Base-by-base conservation (phyloP, 2,329 filamentous ascomycete species). In the Coniochaeta sp. region DNA sequence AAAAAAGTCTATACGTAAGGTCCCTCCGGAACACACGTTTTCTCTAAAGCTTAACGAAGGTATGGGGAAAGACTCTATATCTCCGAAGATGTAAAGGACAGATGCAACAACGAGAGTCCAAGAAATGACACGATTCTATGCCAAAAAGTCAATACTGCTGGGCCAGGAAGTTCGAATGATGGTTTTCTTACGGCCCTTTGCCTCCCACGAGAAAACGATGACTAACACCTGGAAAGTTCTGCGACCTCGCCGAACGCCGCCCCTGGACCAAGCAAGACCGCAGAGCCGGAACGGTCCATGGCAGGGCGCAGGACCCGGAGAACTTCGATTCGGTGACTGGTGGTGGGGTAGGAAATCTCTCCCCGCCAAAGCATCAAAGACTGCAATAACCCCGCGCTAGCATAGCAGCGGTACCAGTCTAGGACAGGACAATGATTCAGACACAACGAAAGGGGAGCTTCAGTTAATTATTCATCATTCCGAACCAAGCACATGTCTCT, bases 221-320 rank as follows among this genome's bases (percentile, higher is more conserved):
- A 57, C 54, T 57, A 57, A 57, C 54, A 38, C 31, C 54, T 38
- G 33, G 54, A 57, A 57, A 38, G 54, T 34, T 57, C 33, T 56
- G 52, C 52, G 17, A 34, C 31, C 14, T 34, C 31, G n/a, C 31
- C 33, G 54, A 55, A 36, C 14, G 52, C 26, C 52, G 28, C 17
- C 14, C 28, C 16, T 40, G 11, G 36, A n/a, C 12, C 36, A 5
- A 19, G n/a, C 22, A 26, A 28, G 24, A 50, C 44, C 47, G 47
- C 24, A 31, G 12, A 52, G 47, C 24, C 47, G 47, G 47, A 52
- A 28, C 47, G 40, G 36, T n/a, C 38, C 38, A 40, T 3, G n/a
- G 38, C 12, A 40, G 16, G n/a, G 38, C 12, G 34, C 38, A n/a
- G 38, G 38, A 14, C 43, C 24, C 24, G 47, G 47, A 28, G 47